Evolutionary conservation across 306 rosid genomes (phyloP).

Genomic region (Prunus kanzakura): DNA sequence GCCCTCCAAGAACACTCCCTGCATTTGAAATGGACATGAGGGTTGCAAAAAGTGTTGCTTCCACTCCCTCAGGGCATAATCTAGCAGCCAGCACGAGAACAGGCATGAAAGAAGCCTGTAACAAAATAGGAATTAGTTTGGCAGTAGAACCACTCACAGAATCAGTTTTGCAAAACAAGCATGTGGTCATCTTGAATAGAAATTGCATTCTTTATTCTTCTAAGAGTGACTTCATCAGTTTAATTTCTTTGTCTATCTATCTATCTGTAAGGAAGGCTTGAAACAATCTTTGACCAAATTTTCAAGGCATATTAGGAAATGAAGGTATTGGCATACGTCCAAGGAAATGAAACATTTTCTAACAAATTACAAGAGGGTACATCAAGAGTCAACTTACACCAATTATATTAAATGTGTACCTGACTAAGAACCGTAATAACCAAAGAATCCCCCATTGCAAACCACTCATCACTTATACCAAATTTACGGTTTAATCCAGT

Average conservation of each 20-base stretch:
- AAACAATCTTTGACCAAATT: not conserved
- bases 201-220: not conserved
- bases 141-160: conserved; percentile 22
- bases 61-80: conserved; percentile 97
- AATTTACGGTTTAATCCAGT: conserved; percentile 79
- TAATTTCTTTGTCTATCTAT: not conserved
- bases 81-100: conserved; percentile 95
- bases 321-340: conserved; percentile 5
- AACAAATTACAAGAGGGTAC: conserved; percentile 11
- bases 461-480: conserved; percentile 95
- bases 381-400: not conserved
- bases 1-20: conserved; percentile 90
- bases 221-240: not conserved
- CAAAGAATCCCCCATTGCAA: conserved; percentile 92
- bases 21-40: conserved; percentile 94
- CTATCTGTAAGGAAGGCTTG: not conserved
- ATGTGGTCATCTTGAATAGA: not conserved
- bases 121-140: conserved; percentile 13
- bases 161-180: not conserved
- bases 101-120: conserved; percentile 98
- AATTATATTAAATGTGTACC: conserved; percentile 36
- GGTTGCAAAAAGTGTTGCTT: conserved; percentile 98
- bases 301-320: not conserved
- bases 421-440: conserved; percentile 92
- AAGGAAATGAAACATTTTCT: conserved; percentile 16